Percentiles rank a stretch among this genome's conserved stretches.
These are phyloP conservation scores for Kwoniella shandongensis DNA, from an alignment of 768 basidiomycete species.

Conservation along the genomic window DNA sequence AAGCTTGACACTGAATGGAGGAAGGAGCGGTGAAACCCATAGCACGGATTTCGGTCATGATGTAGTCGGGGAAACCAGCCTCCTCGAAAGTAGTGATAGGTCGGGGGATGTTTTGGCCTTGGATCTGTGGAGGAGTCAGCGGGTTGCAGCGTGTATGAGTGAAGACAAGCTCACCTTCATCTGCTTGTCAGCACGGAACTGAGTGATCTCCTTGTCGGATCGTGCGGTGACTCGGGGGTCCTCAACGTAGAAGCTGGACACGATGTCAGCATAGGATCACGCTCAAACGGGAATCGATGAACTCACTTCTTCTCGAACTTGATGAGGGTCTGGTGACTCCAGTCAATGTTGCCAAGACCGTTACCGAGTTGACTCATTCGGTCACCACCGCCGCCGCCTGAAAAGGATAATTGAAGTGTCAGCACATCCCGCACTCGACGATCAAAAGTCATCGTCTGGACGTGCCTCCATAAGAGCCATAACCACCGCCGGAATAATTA, in stretches of 20 bases:
- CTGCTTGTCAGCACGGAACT: conserved; percentile 77
- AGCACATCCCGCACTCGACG: conserved; percentile 33
- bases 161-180: conserved; percentile 66
- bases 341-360: conserved; percentile 79
- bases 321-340: conserved; percentile 69
- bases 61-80: conserved; percentile 92
- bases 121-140: conserved; percentile 63
- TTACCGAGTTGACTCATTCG: conserved; percentile 77
- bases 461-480: conserved; percentile 30
- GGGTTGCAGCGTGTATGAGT: conserved; percentile 4
- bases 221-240: conserved; percentile 97
- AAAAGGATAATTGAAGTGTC: conserved; percentile 12
- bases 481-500: conserved; percentile 13
- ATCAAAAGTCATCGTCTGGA: conserved; percentile 41
- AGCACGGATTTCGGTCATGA: conserved; percentile 86
- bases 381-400: conserved; percentile 50
- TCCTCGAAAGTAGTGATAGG: conserved; percentile 92
- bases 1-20: conserved; percentile 96
- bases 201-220: conserved; percentile 86
- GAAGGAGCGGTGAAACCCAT: conserved; percentile 90
- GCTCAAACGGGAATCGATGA: neutral
- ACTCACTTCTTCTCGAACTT: conserved; percentile 91
- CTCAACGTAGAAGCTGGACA: conserved; percentile 57
- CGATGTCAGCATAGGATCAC: neutral
- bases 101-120: conserved; percentile 82